Base-by-base conservation (phyloP, 331 rosid genomes). In the Phaseolus coccineus region DNA sequence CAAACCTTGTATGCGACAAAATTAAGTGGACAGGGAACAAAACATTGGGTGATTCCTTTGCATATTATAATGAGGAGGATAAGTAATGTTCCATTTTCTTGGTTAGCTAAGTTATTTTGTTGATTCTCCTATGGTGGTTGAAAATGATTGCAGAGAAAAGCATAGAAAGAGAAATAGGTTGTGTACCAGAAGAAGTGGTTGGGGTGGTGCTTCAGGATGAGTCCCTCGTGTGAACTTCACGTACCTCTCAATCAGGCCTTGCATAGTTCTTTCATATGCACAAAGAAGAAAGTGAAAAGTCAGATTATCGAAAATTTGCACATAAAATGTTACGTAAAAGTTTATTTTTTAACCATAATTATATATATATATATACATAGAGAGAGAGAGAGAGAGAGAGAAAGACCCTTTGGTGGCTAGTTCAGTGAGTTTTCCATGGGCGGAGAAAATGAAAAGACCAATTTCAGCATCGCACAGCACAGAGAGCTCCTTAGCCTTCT, bases 401-500 rank as follows among this genome's bases (percentile, higher is more conserved):
- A 63, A 8, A 52, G 8, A 94, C 97, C 99, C 99, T 80, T 90
- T 90, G 79, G 99, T 93, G 87, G 98, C 87, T 2, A 93, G 91
- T 59, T 95, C 97, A 77, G 83, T 90, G 90, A 95, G 96, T 94
- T 93, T 95, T 67, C 99, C 99, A 77, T 93, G 96, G n/a, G 98
- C 76, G 82, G 99, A 93, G 97, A 91, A 93, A 85, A 95, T 87
- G 91, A 95, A 28, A 15, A 95, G 71, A 44, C 98, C 99, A 87
- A 95, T 89, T 61, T 95, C 97, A 78, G 97, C 97, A 62, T 95
- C 99, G 83, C 99, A 95, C 22, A 95, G 88, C 64, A 93, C 97
- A 72, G 99, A 95, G 28, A 95, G 97, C 87, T 95, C 99, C 82
- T 90, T 93, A 1, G 99, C 99, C 91, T 95, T 95, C 96, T 95